These are phyloP conservation scores for Adansonia grandidieri DNA, from an alignment of 441 rosid species.

Conservation along the genomic window DNA sequence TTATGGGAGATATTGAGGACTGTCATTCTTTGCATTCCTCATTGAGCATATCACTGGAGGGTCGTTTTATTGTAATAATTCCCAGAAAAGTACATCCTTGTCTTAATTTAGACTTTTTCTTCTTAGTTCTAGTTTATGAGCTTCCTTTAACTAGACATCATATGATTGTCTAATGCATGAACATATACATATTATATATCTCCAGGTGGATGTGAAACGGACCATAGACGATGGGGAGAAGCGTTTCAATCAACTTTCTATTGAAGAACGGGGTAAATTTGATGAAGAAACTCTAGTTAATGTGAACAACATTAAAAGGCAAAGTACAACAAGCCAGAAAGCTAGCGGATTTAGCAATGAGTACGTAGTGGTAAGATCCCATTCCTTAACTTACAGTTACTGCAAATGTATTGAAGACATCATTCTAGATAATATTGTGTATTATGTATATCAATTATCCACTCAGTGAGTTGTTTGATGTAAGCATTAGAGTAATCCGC, in stretches of 20 bases:
- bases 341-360: constrained; percentile 75
- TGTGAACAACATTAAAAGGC: constrained; percentile 72
- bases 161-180: background rate
- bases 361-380: constrained; percentile 76
- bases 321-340: constrained; percentile 57
- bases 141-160: constrained; percentile 15
- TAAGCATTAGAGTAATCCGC: background rate
- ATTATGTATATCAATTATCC: background rate
- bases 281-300: constrained; percentile 94
- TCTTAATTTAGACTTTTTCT: background rate
- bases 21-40: background rate
- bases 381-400: background rate
- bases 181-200: constrained; percentile 1
- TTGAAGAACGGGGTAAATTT: constrained; percentile 93
- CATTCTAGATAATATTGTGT: background rate
- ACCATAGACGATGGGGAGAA: constrained; percentile 81
- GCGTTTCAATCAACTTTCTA: constrained; percentile 86
- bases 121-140: background rate
- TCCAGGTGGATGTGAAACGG: constrained; percentile 72
- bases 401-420: background rate
- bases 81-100: background rate
- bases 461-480: background rate
- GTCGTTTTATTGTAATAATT: background rate
- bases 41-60: background rate
- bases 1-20: constrained; percentile 1